Evolutionary conservation across 768 basidiomycete species (phyloP).

Genomic region (Cystobasidiopsis lactophilus): DNA sequence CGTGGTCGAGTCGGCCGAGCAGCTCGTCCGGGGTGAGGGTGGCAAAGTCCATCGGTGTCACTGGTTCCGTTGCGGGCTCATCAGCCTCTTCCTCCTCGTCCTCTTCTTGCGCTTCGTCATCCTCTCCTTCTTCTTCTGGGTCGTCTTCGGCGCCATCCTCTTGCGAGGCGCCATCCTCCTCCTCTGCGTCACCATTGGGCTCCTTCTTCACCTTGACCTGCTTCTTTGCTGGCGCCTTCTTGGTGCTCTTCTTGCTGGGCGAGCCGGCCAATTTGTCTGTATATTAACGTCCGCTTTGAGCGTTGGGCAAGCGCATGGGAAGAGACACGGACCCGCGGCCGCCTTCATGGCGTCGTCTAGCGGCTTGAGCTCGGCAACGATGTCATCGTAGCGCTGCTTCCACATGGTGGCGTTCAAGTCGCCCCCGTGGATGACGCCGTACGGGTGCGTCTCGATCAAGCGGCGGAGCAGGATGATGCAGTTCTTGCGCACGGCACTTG

Average conservation of each 20-base stretch:
- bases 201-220: slow-evolving; percentile 33
- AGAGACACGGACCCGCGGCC: slow-evolving; percentile 30
- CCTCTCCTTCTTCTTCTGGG: slow-evolving; percentile 27
- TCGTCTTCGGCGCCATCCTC: slow-evolving; percentile 9
- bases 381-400: slow-evolving; percentile 44
- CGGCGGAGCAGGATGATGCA: slow-evolving; percentile 53
- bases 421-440: slow-evolving; percentile 62
- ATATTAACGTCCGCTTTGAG: too few relatives aligned
- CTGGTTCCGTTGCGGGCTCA: slow-evolving; percentile 25
- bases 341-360: slow-evolving; percentile 36
- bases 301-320: too few relatives aligned
- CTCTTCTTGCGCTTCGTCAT: slow-evolving; percentile 24
- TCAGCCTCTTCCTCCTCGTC: slow-evolving; percentile 26
- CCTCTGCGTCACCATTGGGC: slow-evolving; percentile 34
- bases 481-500: slow-evolving; percentile 60
- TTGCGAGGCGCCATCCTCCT: slow-evolving; percentile 18
- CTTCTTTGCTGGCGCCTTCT: slow-evolving; percentile 19
- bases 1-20: slow-evolving; percentile 43
- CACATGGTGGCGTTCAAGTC: slow-evolving; percentile 47
- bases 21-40: slow-evolving; percentile 49
- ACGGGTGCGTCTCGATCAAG: slow-evolving; percentile 70
- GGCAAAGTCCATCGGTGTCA: slow-evolving; percentile 40
- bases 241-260: too few relatives aligned
- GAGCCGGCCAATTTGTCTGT: neutral
- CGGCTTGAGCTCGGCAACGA: slow-evolving; percentile 42